A percentile compares a stretch with the other conserved stretches of the same genome.
These are phyloP conservation scores for Trypanosoma scelopori DNA, from an alignment of 208 protist species.

Conservation along the genomic window DNA sequence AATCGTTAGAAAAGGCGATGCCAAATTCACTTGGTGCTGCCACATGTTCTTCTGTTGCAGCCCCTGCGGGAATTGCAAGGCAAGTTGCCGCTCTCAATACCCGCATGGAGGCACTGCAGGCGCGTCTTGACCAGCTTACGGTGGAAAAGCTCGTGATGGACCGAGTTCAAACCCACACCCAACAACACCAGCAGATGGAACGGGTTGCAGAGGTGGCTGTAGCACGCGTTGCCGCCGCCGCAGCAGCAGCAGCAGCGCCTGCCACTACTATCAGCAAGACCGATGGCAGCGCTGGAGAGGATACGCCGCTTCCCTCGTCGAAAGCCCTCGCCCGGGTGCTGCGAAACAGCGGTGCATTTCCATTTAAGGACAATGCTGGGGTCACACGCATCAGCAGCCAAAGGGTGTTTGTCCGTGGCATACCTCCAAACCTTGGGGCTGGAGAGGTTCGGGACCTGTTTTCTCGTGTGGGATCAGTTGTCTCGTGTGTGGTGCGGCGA, in stretches of 20 bases:
- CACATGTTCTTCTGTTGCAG: not conserved
- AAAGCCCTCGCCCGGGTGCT: constrained; percentile 24
- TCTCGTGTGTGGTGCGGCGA: constrained; percentile 62
- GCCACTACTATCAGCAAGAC: constrained; percentile 1
- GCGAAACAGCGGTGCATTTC: constrained; percentile 25
- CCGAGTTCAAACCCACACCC: constrained; percentile 16
- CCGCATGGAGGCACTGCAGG: constrained; percentile 37
- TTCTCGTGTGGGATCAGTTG: constrained; percentile 32
- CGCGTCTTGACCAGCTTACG: constrained; percentile 41
- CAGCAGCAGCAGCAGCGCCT: constrained; percentile 11
- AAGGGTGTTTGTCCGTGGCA: constrained; percentile 46
- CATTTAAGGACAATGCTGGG: constrained; percentile 55
- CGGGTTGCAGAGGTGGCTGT: constrained; percentile 17
- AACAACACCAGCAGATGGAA: not conserved
- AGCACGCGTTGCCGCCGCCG: constrained; percentile 13
- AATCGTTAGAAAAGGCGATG: not conserved
- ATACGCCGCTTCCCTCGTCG: not conserved
- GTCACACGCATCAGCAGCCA: constrained; percentile 46
- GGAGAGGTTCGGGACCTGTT: constrained; percentile 63
- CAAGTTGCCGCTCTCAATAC: constrained; percentile 12
- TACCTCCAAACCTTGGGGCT: constrained; percentile 62
- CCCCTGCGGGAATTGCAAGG: not conserved
- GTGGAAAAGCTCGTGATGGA: constrained; percentile 37
- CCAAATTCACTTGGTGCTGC: not conserved
- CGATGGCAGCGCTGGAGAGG: not conserved